These are phyloP conservation scores for Xerophyta viscosa DNA, from an alignment of 106 monocot genomes.

Conservation along the genomic window DNA sequence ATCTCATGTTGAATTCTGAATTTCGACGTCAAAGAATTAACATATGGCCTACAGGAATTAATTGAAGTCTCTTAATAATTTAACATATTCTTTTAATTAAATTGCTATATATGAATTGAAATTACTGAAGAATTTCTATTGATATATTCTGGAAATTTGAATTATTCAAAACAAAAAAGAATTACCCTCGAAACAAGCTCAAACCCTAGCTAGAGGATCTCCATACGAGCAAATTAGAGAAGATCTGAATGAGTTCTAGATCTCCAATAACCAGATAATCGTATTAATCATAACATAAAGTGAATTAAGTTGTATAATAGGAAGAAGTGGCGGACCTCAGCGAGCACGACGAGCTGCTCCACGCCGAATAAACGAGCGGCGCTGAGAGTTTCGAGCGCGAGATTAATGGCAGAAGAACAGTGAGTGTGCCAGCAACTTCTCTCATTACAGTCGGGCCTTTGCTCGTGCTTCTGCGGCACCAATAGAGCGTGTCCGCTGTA, in stretches of 20 bases:
- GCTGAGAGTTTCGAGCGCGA: constrained; percentile 80
- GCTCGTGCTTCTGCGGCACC: constrained; percentile 88
- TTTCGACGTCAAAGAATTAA: no score
- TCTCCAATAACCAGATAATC: not conserved
- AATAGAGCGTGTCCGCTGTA: constrained; percentile 90
- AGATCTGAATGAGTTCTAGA: not conserved
- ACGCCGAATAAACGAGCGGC: constrained; percentile 88
- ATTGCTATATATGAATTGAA: no score
- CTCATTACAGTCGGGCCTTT: constrained; percentile 53
- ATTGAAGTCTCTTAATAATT: no score
- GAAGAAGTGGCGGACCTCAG: constrained; percentile 33
- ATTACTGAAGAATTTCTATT: no score
- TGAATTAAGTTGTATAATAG: not conserved
- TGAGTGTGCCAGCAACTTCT: constrained; percentile 94
- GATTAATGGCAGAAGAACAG: constrained; percentile 85
- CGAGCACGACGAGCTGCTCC: constrained; percentile 73
- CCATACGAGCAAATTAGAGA: no score
- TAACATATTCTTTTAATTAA: no score
- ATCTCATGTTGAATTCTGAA: not conserved
- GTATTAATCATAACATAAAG: not conserved
- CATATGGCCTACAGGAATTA: no score
- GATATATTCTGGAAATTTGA: no score
- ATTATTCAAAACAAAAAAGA: no score
- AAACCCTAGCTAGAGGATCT: no score
- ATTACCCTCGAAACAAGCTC: no score